Evolutionary conservation across 2,329 filamentous ascomycete genomes (phyloP), one percentile per base, ranked within the genome.

Genomic region (Mycosphaerella sp.): DNA sequence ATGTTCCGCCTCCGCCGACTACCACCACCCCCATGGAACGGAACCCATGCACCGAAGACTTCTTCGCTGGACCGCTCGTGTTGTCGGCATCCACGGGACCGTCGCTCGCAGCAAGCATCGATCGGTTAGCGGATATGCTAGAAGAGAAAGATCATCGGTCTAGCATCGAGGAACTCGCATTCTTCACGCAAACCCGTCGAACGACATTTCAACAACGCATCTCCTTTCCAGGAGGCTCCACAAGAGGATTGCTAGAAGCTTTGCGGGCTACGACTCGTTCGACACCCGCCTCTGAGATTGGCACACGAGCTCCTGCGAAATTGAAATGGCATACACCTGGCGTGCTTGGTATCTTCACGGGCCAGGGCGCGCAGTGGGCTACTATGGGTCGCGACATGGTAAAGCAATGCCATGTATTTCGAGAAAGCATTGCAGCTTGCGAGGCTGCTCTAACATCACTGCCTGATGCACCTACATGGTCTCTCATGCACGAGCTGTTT

Each of bases 401-500:
- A 6, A 30, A 41, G 6, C 14, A 34, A 16, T 57, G 46, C 14
- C 32, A 49, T n/a, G 13, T 50, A 1, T 65, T 63, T 44, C 40
- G 52, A 9, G 35, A 57, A 7, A 53, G 51, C 8, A 48, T 66
- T 6, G 21, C 54, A 17, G 28, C 42, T 17, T 56, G 58, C 41
- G 54, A 59, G 17, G 32, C 44, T 14, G 41, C 56, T 32, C 49
- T 56, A 17, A 25, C 8, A 6, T 28, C 48, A 12, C 49, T 60
- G 5, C 51, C 53, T 6, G 53, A 56, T 41, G 41, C 44, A 9
- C 57, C 59, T 2, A 10, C 28, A 4, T 70, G 65, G 64, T 62
- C 65, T 13, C 55, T 68, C 2, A 25, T 58, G 6, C 53, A 58
- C 6, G 64, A 66, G 47, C 59, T 67, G 40, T 80, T 4, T 76